Percentiles rank a stretch among this genome's conserved stretches.
Conservation (phyloP, 306 rosid genomes). For the Dalbergia oliveri region DNA sequence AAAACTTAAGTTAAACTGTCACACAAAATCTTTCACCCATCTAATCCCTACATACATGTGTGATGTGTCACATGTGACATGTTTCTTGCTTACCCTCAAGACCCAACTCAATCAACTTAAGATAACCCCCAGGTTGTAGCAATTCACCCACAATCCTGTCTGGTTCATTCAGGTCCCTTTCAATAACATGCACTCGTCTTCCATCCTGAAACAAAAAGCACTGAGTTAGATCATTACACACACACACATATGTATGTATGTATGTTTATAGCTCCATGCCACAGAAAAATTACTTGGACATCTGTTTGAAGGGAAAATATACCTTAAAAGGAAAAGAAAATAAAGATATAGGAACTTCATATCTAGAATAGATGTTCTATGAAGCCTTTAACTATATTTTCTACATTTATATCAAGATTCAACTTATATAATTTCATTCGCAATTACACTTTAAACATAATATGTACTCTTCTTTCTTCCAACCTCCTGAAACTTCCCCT, state of each 20-base stretch:
- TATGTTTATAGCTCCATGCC: background rate
- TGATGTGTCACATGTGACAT: background rate
- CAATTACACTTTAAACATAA: background rate
- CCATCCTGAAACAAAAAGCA: conserved; percentile 68
- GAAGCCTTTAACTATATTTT: too few species aligned
- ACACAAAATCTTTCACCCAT: background rate
- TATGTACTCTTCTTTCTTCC: background rate
- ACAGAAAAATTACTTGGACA: background rate
- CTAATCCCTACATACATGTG: background rate
- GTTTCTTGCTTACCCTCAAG: conserved; percentile 68
- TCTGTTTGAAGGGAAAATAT: background rate
- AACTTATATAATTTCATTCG: background rate
- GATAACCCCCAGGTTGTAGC: conserved; percentile 93
- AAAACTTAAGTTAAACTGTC: background rate
- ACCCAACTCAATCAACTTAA: conserved; percentile 75
- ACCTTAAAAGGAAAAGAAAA: background rate
- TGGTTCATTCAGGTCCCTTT: conserved; percentile 86
- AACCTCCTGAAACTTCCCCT: background rate
- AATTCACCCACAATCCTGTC: conserved; percentile 90
- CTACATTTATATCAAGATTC: background rate
- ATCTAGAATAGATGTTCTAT: background rate
- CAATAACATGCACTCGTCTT: conserved; percentile 74
- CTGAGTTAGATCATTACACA: background rate
- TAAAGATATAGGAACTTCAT: background rate
- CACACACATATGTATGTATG: too few species aligned